Evolutionary conservation across 352 stramenopile species (phyloP).

Genomic region (Achlya hypogyna): DNA sequence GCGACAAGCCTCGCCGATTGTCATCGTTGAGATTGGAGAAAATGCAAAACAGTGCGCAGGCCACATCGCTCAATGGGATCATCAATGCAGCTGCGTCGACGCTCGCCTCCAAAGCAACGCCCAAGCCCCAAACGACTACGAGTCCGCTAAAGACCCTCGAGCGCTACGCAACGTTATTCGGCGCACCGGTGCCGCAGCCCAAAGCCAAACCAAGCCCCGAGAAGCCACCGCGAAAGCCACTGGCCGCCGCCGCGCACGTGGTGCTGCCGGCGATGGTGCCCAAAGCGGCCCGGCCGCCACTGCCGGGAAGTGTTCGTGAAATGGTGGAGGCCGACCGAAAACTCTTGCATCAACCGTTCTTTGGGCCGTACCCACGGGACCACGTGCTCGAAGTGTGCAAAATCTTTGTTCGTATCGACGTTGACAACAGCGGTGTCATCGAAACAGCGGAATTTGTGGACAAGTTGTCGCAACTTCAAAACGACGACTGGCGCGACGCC

Average conservation of each 20-base stretch:
- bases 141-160: not conserved
- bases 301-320: not conserved
- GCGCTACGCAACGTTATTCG: not conserved
- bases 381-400: conserved; percentile 63
- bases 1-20: not conserved
- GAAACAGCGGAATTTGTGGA: conserved; percentile 51
- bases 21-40: not conserved
- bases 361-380: conserved; percentile 53
- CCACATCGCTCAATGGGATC: not conserved
- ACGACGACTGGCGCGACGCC: conserved; percentile 56
- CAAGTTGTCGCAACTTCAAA: conserved; percentile 47
- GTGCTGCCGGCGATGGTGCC: not conserved
- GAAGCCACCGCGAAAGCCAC: not conserved
- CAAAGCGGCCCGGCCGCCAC: not conserved
- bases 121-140: not conserved
- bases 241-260: not conserved
- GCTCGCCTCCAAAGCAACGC: not conserved
- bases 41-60: not conserved
- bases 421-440: conserved; percentile 56
- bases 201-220: not conserved
- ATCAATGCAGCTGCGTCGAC: not conserved
- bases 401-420: conserved; percentile 63
- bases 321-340: conserved; percentile 19
- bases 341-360: conserved; percentile 57
- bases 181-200: not conserved